Conservation (phyloP, 1,284 basidiomycete genomes). For the Cyathus olla region DNA sequence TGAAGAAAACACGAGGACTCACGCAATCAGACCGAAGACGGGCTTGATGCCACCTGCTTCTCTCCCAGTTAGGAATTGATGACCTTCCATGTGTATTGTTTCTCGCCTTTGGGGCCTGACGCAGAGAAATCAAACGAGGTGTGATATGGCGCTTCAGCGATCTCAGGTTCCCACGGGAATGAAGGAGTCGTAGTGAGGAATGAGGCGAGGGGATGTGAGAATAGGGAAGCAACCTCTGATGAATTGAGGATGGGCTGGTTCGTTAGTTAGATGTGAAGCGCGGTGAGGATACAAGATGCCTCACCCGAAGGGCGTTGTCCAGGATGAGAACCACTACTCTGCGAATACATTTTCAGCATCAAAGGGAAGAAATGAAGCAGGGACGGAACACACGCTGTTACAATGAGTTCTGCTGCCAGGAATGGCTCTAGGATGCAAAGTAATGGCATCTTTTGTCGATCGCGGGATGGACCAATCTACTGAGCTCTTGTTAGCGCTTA, state of each 20-base stretch:
- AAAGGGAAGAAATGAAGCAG: neutral
- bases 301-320: conserved; percentile 73
- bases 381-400: conserved; percentile 54
- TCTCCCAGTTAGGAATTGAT: conserved; percentile 85
- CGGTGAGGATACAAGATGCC: conserved; percentile 21
- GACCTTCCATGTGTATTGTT: conserved; percentile 56
- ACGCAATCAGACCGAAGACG: conserved; percentile 87
- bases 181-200: conserved; percentile 77
- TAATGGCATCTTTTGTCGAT: conserved; percentile 74
- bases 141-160: conserved; percentile 73
- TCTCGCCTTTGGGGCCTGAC: conserved; percentile 48
- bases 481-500: conserved; percentile 7
- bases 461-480: conserved; percentile 84
- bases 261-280: neutral
- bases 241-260: conserved; percentile 81
- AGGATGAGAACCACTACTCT: conserved; percentile 88
- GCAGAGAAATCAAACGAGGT: conserved; percentile 67
- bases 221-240: conserved; percentile 82
- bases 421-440: conserved; percentile 84
- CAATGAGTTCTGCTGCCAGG: conserved; percentile 76
- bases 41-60: conserved; percentile 87
- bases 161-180: conserved; percentile 66
- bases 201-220: conserved; percentile 83
- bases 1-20: conserved; percentile 34
- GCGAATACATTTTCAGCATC: conserved; percentile 4